Evolutionary conservation across 1,284 basidiomycete species (phyloP).

Genomic region (Microbotryum saponariae): DNA sequence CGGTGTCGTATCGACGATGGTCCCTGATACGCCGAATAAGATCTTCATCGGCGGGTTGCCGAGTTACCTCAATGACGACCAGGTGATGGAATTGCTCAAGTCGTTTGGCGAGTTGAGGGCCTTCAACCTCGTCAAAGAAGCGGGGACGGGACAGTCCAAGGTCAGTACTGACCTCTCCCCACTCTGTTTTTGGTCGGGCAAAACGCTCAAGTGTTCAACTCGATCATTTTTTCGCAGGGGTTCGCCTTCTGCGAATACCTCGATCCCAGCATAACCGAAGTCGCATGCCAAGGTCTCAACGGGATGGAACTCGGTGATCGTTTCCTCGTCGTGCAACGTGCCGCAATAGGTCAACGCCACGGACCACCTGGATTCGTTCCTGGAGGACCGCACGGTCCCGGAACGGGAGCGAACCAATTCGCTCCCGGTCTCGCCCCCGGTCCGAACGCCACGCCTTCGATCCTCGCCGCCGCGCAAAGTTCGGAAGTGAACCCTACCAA

Average conservation of each 20-base stretch:
- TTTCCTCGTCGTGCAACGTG: slow-evolving; percentile 91
- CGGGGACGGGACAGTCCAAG: slow-evolving; percentile 80
- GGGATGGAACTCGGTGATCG: slow-evolving; percentile 97
- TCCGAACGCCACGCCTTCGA: slow-evolving; percentile 17
- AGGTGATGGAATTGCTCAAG: slow-evolving; percentile 94
- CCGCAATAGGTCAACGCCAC: slow-evolving; percentile 64
- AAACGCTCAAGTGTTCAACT: neutral
- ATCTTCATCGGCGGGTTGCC: slow-evolving; percentile 95
- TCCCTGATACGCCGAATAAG: slow-evolving; percentile 95
- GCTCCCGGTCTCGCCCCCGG: slow-evolving; percentile 33
- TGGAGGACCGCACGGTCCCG: slow-evolving; percentile 33
- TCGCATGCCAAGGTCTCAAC: slow-evolving; percentile 91
- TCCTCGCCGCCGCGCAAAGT: slow-evolving; percentile 40
- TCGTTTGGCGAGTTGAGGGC: slow-evolving; percentile 94
- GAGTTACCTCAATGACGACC: slow-evolving; percentile 89
- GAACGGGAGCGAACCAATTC: slow-evolving; percentile 39
- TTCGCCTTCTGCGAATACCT: slow-evolving; percentile 99
- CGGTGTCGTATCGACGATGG: slow-evolving; percentile 89
- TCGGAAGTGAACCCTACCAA: slow-evolving; percentile 54
- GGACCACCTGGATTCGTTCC: slow-evolving; percentile 50
- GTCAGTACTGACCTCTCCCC: slow-evolving; percentile 45
- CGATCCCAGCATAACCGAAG: slow-evolving; percentile 78
- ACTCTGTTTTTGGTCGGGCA: neutral
- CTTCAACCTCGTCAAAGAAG: slow-evolving; percentile 96
- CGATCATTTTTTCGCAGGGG: slow-evolving; percentile 52